Base-by-base conservation (phyloP, 2,329 filamentous ascomycete species). In the Aureobasidium subglaciale region DNA sequence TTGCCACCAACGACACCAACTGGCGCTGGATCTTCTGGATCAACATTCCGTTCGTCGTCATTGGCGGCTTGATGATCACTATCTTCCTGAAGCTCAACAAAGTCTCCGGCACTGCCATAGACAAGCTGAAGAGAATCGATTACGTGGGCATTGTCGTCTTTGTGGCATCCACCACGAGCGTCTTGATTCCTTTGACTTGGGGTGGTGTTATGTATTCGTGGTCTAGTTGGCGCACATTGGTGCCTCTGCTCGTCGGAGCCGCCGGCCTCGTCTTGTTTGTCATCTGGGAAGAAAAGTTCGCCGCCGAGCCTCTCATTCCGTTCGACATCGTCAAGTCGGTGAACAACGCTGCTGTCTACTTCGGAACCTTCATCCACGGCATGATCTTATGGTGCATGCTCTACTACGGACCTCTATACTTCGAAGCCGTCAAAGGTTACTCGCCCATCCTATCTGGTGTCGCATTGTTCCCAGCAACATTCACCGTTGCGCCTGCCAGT, bases 1-100 rank as follows among this genome's bases (percentile, higher is more conserved):
- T n/a, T n/a, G n/a, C n/a, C n/a, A n/a, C n/a, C n/a, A n/a, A n/a
- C n/a, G n/a, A n/a, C n/a, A n/a, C n/a, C n/a, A n/a, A n/a, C n/a
- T n/a, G n/a, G 78, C 65, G 73, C 7, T 79, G 75, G 74, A 69
- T 74, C 11, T 80, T 81, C 56, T 63, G 62, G 32, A 59, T 72
- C 56, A 70, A 70, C 22, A 58, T 71, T 0, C 69, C 70, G 0
- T 62, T 71, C 16, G 66, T 64, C 29, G 63, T 48, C 1, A 55
- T 67, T 20, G 61, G 65, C 4, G 52, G 68, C 6, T 38, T 62
- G 7, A 48, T 67, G n/a, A 63, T 71, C 15, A 62, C 60, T 35
- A 34, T 65, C 4, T 69, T 62, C 57, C 57, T 80, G 3, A 67
- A 75, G 37, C 74, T 75, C 13, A 62, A 74, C 34, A 67, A 67